A percentile compares a stretch with the other conserved stretches of the same genome.
These are phyloP conservation scores for Psilocybe subaeruginosa DNA, from an alignment of 768 basidiomycete species.

Conservation along the genomic window DNA sequence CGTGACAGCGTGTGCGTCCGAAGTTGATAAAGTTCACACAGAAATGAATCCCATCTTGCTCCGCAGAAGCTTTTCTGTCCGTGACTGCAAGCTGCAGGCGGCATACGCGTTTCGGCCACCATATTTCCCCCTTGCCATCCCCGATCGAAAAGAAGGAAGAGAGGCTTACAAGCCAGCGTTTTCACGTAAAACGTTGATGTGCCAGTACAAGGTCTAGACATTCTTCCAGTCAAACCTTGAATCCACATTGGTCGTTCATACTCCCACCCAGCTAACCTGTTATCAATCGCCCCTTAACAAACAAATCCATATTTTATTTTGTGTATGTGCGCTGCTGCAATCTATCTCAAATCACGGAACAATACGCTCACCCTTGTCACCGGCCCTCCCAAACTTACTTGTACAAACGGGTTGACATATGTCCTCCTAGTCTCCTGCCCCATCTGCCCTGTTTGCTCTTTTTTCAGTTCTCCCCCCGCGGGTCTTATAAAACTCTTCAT, in stretches of 20 bases:
- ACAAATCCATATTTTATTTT: not conserved
- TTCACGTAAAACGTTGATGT: conserved; percentile 21
- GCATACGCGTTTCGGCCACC: conserved; percentile 16
- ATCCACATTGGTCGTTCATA: conserved; percentile 14
- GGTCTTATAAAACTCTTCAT: conserved; percentile 18
- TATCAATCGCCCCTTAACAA: conserved; percentile 14
- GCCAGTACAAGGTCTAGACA: conserved; percentile 14
- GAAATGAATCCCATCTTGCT: conserved; percentile 20
- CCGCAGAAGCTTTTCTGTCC: conserved; percentile 21
- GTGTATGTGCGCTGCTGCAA: not conserved
- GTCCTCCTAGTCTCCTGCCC: conserved; percentile 15
- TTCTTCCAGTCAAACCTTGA: conserved; percentile 2
- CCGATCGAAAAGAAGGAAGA: conserved; percentile 19
- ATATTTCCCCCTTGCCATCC: conserved; percentile 11
- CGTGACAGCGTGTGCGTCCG: conserved; percentile 23
- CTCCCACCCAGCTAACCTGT: conserved; percentile 13
- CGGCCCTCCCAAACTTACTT: conserved; percentile 4
- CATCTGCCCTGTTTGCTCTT: conserved; percentile 2
- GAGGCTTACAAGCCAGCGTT: conserved; percentile 3
- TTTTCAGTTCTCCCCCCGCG: not conserved
- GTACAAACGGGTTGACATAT: conserved; percentile 16
- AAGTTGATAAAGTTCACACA: conserved; percentile 18
- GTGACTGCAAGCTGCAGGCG: conserved; percentile 12
- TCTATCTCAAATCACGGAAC: conserved; percentile 11
- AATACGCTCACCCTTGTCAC: conserved; percentile 18